A percentile compares a stretch with the other conserved stretches of the same genome.
phyloP scores from a whole-genome alignment of 768 basidiomycete species.

The Austroboletus eburneus region DNA sequence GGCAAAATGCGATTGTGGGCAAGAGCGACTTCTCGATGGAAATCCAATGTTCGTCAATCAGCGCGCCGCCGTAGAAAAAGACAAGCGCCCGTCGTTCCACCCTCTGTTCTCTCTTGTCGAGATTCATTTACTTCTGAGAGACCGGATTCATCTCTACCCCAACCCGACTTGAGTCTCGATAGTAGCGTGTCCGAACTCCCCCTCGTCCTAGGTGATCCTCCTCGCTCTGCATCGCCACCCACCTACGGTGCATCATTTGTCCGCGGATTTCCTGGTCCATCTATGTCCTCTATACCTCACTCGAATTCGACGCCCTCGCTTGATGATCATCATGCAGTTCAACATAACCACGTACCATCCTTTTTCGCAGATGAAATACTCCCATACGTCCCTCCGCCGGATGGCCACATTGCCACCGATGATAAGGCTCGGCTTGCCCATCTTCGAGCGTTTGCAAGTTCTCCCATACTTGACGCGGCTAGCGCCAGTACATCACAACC shows the following conservation, averaged over 20 bases:
- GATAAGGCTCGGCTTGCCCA: slow-evolving; percentile 58
- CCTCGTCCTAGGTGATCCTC: slow-evolving; percentile 7
- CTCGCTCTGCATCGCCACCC: slow-evolving; percentile 34
- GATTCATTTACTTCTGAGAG: slow-evolving; percentile 24
- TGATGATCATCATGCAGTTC: slow-evolving; percentile 5
- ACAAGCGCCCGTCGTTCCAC: not conserved
- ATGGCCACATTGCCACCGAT: slow-evolving; percentile 63
- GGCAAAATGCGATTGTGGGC: slow-evolving; percentile 59
- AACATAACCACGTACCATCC: not conserved
- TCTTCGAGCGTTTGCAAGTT: slow-evolving; percentile 48
- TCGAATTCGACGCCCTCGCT: slow-evolving; percentile 11
- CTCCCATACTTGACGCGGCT: slow-evolving; percentile 33
- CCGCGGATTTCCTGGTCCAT: slow-evolving; percentile 5
- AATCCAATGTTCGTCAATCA: slow-evolving; percentile 54
- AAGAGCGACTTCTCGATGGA: slow-evolving; percentile 66
- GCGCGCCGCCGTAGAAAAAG: slow-evolving; percentile 51
- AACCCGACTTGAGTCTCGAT: not conserved
- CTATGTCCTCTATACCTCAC: slow-evolving; percentile 5
- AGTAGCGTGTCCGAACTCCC: slow-evolving; percentile 2
- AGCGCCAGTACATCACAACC: slow-evolving; percentile 12
- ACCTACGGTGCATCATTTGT: slow-evolving; percentile 41
- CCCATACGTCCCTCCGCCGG: slow-evolving; percentile 30
- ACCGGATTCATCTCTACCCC: slow-evolving; percentile 5
- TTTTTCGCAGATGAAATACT: slow-evolving; percentile 16
- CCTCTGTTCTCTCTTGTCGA: slow-evolving; percentile 18